These are phyloP conservation scores for Helicostylum pulchrum DNA, from an alignment of 192 early-diverging fungal genomes.

Conservation along the genomic window DNA sequence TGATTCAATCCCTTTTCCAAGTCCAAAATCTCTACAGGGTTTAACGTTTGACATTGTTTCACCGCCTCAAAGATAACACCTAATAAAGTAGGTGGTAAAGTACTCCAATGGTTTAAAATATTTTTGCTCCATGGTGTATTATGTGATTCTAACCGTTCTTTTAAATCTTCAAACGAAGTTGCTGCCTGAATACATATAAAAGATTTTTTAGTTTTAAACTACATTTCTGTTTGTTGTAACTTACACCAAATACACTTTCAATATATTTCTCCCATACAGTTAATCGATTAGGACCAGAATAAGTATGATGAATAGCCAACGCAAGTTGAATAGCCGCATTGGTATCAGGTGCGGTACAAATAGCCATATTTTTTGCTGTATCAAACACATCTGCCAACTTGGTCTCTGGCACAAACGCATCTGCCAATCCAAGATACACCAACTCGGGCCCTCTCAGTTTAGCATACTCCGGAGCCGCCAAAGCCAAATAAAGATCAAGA, in stretches of 20 bases:
- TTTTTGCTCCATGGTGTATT: constrained; percentile 41
- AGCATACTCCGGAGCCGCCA: constrained; percentile 35
- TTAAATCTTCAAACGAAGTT: constrained; percentile 24
- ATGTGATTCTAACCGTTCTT: constrained; percentile 31
- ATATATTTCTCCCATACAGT: constrained; percentile 46
- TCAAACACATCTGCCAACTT: constrained; percentile 41
- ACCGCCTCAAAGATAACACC: constrained; percentile 19
- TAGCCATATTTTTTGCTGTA: constrained; percentile 36
- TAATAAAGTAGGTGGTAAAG: constrained; percentile 31
- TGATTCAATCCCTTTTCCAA: constrained; percentile 17
- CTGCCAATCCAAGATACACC: constrained; percentile 40
- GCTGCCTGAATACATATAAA: constrained; percentile 23
- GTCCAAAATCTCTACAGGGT: neutral
- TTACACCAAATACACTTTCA: constrained; percentile 42
- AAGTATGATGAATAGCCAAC: constrained; percentile 38
- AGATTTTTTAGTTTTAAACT: too few relatives aligned
- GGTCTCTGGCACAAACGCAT: constrained; percentile 44
- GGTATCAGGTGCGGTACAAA: constrained; percentile 47
- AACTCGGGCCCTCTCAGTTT: constrained; percentile 46
- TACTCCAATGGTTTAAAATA: constrained; percentile 38
- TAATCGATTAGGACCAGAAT: constrained; percentile 50
- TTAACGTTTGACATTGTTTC: neutral
- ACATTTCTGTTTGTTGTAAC: too few relatives aligned
- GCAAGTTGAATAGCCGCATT: constrained; percentile 39
- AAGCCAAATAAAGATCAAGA: constrained; percentile 38